phyloP scores from a whole-genome alignment of 176 grass and related monocot species.

The Bothriochloa decipiens region DNA sequence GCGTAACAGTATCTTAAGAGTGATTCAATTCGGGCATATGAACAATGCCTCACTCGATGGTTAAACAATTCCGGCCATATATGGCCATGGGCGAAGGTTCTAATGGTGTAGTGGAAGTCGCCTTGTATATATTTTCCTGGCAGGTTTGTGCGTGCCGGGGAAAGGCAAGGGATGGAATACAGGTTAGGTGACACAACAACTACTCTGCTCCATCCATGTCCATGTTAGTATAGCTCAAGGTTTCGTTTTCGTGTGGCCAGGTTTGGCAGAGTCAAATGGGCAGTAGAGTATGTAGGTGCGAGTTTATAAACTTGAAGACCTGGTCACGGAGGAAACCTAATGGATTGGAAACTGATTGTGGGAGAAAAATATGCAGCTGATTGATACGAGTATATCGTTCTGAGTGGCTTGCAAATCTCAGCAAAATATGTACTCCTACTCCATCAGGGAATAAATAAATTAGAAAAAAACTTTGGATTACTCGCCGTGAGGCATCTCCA shows the following conservation, averaged over 20 bases:
- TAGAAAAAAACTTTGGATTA: slow-evolving; percentile 30
- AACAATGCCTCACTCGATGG: no score
- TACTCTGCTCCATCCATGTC: not conserved
- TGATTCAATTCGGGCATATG: no score
- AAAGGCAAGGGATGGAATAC: slow-evolving; percentile 11
- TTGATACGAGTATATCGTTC: not conserved
- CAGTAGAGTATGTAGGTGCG: not conserved
- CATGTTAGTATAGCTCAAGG: not conserved
- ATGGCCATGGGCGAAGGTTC: slow-evolving; percentile 27
- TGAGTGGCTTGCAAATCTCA: slow-evolving; percentile 30
- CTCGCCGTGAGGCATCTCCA: not conserved
- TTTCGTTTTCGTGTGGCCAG: not conserved
- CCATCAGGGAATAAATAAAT: not conserved
- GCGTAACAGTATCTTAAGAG: no score
- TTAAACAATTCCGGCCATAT: slow-evolving; percentile 24
- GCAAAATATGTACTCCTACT: slow-evolving; percentile 4
- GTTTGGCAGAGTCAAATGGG: slow-evolving; percentile 35
- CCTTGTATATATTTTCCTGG: not conserved
- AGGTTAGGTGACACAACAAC: slow-evolving; percentile 24
- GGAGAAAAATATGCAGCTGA: not conserved
- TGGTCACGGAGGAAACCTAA: not conserved
- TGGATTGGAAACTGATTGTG: not conserved
- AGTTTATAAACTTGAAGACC: not conserved
- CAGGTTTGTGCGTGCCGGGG: not conserved
- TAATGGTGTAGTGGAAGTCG: not conserved